Percentiles rank a stretch among this genome's conserved stretches.
These are phyloP conservation scores for Moricandia arvensis DNA, from an alignment of 345 rosid species.

Conservation along the genomic window DNA sequence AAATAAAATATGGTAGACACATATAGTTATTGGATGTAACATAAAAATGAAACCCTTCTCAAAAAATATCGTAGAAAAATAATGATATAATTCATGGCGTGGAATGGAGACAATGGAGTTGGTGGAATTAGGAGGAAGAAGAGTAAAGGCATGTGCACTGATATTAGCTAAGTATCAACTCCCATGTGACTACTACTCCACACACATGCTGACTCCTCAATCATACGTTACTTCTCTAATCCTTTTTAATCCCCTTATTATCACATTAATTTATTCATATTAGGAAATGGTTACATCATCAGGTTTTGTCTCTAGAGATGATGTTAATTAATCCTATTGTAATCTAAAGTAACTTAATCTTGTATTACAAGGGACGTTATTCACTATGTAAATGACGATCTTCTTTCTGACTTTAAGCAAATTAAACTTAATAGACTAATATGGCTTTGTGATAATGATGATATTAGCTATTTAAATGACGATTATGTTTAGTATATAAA, in stretches of 20 bases:
- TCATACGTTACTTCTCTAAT: conserved; percentile 22
- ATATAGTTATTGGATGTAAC: background rate
- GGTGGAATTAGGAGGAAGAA: conserved; percentile 34
- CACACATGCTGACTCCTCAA: conserved; percentile 34
- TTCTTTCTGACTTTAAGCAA: background rate
- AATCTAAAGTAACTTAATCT: background rate
- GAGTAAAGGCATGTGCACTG: conserved; percentile 37
- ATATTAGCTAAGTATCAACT: conserved; percentile 30
- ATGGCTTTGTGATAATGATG: background rate
- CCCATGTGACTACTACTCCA: conserved; percentile 38
- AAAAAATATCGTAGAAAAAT: background rate
- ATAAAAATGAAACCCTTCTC: background rate
- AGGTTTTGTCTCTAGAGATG: conserved; percentile 5
- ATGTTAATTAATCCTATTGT: background rate
- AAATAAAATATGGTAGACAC: conserved; percentile 13
- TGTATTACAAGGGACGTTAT: conserved; percentile 4
- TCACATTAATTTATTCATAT: conserved; percentile 1
- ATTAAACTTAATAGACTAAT: background rate
- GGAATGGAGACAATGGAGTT: conserved; percentile 33
- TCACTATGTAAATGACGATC: background rate
- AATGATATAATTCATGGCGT: conserved; percentile 22
- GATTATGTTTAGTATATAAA: background rate
- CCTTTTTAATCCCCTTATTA: background rate
- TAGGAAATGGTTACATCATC: conserved; percentile 19
- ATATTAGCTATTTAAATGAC: background rate